phyloP scores from a whole-genome alignment of 768 basidiomycete genomes.

The Suillus discolor region DNA sequence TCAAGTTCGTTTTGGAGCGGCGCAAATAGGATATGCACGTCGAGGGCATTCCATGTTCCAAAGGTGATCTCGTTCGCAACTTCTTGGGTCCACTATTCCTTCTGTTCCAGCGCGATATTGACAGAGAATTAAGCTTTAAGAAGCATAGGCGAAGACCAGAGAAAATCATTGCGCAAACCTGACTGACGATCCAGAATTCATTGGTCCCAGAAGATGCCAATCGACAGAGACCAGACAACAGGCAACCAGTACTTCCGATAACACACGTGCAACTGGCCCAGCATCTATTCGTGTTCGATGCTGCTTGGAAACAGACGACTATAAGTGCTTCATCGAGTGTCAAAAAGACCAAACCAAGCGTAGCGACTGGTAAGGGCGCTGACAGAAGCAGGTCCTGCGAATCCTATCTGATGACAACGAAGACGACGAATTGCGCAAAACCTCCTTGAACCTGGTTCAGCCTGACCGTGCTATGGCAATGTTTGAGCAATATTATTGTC shows the following conservation, averaged over 20 bases:
- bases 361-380: neutral
- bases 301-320: slow-evolving; percentile 3
- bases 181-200: slow-evolving; percentile 4
- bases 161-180: neutral
- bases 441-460: neutral
- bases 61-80: neutral
- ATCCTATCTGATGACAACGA: neutral
- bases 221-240: neutral
- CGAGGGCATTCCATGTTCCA: neutral
- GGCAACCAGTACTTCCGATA: neutral
- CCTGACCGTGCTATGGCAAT: neutral
- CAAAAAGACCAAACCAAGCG: slow-evolving; percentile 1
- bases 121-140: slow-evolving; percentile 4
- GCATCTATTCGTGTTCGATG: neutral
- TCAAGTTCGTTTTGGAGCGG: slow-evolving; percentile 24
- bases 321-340: neutral
- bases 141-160: slow-evolving; percentile 1
- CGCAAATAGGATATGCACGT: slow-evolving; percentile 5
- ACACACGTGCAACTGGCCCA: neutral
- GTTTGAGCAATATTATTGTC: neutral
- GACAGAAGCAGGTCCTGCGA: neutral
- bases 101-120: neutral
- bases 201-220: neutral
- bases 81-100: neutral
- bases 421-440: neutral